A percentile compares a stretch with the other conserved stretches of the same genome.
These are phyloP conservation scores for Neurospora crassa DNA, from an alignment of 2,329 filamentous ascomycete species.

Conservation along the genomic window DNA sequence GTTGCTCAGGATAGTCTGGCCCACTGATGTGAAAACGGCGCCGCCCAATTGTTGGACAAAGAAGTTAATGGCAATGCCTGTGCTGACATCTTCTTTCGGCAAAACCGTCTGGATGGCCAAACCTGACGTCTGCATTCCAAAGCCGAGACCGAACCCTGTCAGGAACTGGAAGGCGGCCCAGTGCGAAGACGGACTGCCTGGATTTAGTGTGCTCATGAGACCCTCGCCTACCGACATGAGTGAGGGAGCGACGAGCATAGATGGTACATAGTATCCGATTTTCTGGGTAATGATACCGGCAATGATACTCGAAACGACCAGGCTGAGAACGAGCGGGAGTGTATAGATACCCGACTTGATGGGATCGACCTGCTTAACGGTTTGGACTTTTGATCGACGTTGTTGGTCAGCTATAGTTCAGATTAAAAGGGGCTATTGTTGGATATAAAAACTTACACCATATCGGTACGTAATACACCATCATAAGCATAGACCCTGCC, in stretches of 20 bases:
- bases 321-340: conserved; percentile 44
- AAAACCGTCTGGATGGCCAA: conserved; percentile 49
- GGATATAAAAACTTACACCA: conserved; percentile 36
- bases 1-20: conserved; percentile 43
- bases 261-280: conserved; percentile 50
- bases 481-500: conserved; percentile 41
- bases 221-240: conserved; percentile 44
- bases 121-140: conserved; percentile 47
- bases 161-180: conserved; percentile 55
- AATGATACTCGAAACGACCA: conserved; percentile 41
- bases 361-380: conserved; percentile 41
- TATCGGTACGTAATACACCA: conserved; percentile 43
- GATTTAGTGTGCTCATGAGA: conserved; percentile 45
- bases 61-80: conserved; percentile 45
- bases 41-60: conserved; percentile 51
- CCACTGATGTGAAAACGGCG: conserved; percentile 47
- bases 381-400: conserved; percentile 34
- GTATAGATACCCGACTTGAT: conserved; percentile 48
- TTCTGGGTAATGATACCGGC: conserved; percentile 39
- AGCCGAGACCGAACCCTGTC: conserved; percentile 47
- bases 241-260: conserved; percentile 42
- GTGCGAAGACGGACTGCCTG: conserved; percentile 33
- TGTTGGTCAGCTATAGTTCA: conserved; percentile 7
- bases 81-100: conserved; percentile 40
- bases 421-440: not conserved